Base-by-base conservation (phyloP, 345 rosid species). In the Kandelia obovata region DNA sequence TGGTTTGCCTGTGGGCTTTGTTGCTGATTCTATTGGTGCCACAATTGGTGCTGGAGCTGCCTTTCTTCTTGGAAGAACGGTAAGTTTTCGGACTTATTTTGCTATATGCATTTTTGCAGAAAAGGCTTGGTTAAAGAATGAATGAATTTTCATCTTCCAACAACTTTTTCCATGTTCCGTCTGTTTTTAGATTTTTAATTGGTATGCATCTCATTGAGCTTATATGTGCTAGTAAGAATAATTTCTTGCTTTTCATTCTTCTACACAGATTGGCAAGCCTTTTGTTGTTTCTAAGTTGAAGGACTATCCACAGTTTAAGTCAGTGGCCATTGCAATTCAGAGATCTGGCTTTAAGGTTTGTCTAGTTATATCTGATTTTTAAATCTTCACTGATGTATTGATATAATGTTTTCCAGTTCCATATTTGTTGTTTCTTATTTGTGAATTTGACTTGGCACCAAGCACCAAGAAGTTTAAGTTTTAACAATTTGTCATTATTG, bases 331-430 rank as follows among this genome's bases (percentile, higher is more conserved):
- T 61, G 99, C 99, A 13, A 90, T 84, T 68, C 75, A 72, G 68
- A 89, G 80, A 80, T 96, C 99, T 52, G 99, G 99, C 53, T 92
- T 96, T 75, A 96, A 96, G 97, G 99, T 95, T 75, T 71, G 85
- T 68, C 3, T 51, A 47, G 57, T 77, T 64, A 32, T 37, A 43
- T 28, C 43, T 53, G 47, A 30, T 53, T 34, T 23, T 37, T 27
- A 51, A 60, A 58, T 8, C 53, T 60, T 49, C 30, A 17, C 31
- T 39, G 32, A 31, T 32, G 19, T 46, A n/a, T 30, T 19, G 10
- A 23, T 32, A 25, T 37, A 26, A 17, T 56, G 32, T 9, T 61
- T 64, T 26, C 34, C 57, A 2, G 39, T 46, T 52, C 9, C 17
- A 11, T 43, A 51, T 66, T 65, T 34, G 28, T 26, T 34, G n/a